Conservation (phyloP, 441 rosid species). For the Arabidopsis lyrata region DNA sequence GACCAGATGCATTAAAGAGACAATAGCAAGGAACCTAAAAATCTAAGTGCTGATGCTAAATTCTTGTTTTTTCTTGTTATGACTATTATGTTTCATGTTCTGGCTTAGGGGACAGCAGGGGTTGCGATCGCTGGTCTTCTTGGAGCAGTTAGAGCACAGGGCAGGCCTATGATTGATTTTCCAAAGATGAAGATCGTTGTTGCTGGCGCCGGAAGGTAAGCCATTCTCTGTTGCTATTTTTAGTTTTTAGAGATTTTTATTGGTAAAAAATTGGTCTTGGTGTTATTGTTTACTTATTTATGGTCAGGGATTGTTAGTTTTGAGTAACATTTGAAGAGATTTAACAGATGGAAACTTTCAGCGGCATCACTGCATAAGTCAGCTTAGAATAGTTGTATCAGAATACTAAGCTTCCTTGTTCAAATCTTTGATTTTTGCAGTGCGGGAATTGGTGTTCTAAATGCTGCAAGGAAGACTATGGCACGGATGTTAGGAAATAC, state of each 20-base stretch:
- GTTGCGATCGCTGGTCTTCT: conserved; percentile 99
- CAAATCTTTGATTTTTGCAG: conserved; percentile 56
- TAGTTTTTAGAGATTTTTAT: neutral
- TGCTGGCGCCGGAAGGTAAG: conserved; percentile 99
- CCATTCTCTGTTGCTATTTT: conserved; percentile 21
- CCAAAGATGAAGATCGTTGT: conserved; percentile 99
- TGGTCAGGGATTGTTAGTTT: neutral
- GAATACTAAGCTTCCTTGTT: conserved; percentile 34
- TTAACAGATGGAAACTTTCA: conserved; percentile 1
- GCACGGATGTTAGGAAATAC: conserved; percentile 96
- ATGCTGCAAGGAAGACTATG: conserved; percentile 99
- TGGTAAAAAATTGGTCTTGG: conserved; percentile 11
- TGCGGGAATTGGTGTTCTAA: conserved; percentile 98
- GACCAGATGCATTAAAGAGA: conserved; percentile 17
- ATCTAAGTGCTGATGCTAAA: conserved; percentile 9
- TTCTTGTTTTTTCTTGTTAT: conserved; percentile 11
- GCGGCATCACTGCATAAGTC: conserved; percentile 25
- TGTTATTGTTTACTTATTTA: neutral
- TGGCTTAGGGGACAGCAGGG: conserved; percentile 93
- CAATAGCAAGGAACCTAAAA: conserved; percentile 12
- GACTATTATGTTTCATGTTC: conserved; percentile 18
- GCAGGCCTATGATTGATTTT: conserved; percentile 92
- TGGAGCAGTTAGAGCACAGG: conserved; percentile 99
- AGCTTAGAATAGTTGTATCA: neutral
- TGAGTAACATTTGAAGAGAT: conserved; percentile 7